Conservation (phyloP, 2,329 filamentous ascomycete genomes). For the Fusarium nygamai region DNA sequence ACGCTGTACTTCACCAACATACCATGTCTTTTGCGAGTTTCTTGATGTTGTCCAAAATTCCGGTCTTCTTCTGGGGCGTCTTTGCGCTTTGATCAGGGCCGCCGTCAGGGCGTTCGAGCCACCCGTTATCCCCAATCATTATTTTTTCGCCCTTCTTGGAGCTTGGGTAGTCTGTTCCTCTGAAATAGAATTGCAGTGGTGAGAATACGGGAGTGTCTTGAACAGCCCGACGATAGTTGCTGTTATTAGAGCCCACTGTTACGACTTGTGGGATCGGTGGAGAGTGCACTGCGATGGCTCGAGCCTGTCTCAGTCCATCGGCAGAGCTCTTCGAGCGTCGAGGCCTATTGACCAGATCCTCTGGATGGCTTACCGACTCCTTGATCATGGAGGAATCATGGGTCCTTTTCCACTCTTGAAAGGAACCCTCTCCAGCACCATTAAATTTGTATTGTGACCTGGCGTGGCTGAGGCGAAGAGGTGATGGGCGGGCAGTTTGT, state of each 20-base stretch:
- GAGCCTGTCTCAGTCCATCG: conserved; percentile 34
- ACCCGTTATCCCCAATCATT: conserved; percentile 65
- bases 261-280: conserved; percentile 28
- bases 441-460: conserved; percentile 36
- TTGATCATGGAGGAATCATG: conserved; percentile 29
- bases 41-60: conserved; percentile 58
- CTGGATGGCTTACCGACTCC: conserved; percentile 24
- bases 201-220: conserved; percentile 49
- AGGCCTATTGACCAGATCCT: conserved; percentile 33
- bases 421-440: conserved; percentile 34
- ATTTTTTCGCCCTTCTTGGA: conserved; percentile 58
- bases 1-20: conserved; percentile 31
- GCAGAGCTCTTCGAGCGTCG: conserved; percentile 46
- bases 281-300: conserved; percentile 10
- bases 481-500: conserved; percentile 29
- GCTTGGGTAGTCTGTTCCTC: conserved; percentile 50
- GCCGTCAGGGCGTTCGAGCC: conserved; percentile 60
- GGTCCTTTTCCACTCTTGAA: conserved; percentile 41
- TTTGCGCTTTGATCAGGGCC: conserved; percentile 38
- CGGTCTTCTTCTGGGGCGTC: conserved; percentile 50
- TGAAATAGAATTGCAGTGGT: conserved; percentile 56
- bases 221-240: not conserved
- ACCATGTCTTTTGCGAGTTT: conserved; percentile 67
- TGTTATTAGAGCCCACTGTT: conserved; percentile 5
- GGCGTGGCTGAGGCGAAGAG: conserved; percentile 33